Conservation (phyloP, 2,329 filamentous ascomycete genomes). For the Aphanoascus verrucosus region DNA sequence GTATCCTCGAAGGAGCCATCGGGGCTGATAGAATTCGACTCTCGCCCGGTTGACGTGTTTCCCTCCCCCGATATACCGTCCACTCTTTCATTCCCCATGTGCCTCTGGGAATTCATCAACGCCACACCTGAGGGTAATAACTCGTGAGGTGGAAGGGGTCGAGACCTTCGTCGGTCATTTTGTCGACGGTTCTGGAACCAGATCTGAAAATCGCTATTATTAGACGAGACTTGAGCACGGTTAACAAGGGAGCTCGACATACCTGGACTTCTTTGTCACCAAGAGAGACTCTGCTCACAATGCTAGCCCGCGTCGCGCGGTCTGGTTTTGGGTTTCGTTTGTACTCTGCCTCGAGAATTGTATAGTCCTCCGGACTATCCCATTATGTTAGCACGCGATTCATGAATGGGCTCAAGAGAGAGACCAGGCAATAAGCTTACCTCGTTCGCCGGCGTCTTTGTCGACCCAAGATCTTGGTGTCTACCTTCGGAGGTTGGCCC, state of each 20-base stretch:
- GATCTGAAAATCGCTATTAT: constrained; percentile 48
- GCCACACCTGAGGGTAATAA: background rate
- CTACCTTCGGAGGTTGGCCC: constrained; percentile 46
- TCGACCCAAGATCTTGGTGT: constrained; percentile 49
- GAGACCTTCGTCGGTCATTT: constrained; percentile 80
- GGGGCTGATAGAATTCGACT: background rate
- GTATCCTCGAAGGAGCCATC: background rate
- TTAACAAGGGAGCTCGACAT: constrained; percentile 27
- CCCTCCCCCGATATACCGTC: background rate
- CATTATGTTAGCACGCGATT: constrained; percentile 13
- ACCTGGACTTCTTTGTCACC: constrained; percentile 97
- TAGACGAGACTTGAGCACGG: background rate
- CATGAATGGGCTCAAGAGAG: background rate
- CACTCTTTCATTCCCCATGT: background rate
- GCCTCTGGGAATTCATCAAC: background rate
- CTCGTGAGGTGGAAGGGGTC: constrained; percentile 40
- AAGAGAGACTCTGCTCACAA: constrained; percentile 74
- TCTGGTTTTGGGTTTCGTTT: constrained; percentile 79
- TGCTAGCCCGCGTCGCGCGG: constrained; percentile 72
- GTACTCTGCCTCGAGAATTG: constrained; percentile 77
- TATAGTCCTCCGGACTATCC: constrained; percentile 72
- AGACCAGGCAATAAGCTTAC: constrained; percentile 27
- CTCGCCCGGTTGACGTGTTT: background rate
- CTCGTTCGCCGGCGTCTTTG: constrained; percentile 54
- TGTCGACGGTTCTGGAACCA: constrained; percentile 97